Conservation (phyloP, 768 basidiomycete genomes). For the Amanita pallidorosea region DNA sequence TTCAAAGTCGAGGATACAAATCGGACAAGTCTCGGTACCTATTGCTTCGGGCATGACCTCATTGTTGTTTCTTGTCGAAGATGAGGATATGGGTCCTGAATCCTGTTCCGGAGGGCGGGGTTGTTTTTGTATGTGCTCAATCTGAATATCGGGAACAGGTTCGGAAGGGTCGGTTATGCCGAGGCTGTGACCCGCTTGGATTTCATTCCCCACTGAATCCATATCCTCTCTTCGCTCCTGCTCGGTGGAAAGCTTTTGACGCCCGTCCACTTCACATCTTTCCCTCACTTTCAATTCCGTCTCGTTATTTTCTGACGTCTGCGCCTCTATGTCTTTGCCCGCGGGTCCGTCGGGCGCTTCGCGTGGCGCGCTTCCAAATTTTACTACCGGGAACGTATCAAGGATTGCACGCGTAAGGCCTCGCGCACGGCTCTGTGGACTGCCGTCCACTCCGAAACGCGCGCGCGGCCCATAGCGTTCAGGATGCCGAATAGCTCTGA, state of each 20-base stretch:
- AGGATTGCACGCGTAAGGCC: constrained; percentile 88
- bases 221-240: not conserved
- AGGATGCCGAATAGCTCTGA: constrained; percentile 77
- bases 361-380: constrained; percentile 42
- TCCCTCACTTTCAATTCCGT: constrained; percentile 13
- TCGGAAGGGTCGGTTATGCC: not conserved
- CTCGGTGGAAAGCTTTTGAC: not conserved
- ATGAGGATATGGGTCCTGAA: not conserved
- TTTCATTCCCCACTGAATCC: no score
- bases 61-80: constrained; percentile 10
- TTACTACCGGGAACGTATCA: constrained; percentile 92
- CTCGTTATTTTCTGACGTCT: not conserved
- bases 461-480: constrained; percentile 82
- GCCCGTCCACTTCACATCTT: constrained; percentile 1
- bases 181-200: not conserved
- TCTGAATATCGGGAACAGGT: not conserved
- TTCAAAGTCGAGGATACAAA: constrained; percentile 91
- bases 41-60: constrained; percentile 54
- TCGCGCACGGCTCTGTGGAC: constrained; percentile 57
- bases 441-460: constrained; percentile 26
- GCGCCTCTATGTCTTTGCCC: constrained; percentile 18
- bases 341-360: not conserved
- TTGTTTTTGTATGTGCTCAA: not conserved
- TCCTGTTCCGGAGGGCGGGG: not conserved
- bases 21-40: constrained; percentile 83